Base-by-base conservation (phyloP, 1,139 yeast genomes). In the Lodderomyces orthopsilosis region DNA sequence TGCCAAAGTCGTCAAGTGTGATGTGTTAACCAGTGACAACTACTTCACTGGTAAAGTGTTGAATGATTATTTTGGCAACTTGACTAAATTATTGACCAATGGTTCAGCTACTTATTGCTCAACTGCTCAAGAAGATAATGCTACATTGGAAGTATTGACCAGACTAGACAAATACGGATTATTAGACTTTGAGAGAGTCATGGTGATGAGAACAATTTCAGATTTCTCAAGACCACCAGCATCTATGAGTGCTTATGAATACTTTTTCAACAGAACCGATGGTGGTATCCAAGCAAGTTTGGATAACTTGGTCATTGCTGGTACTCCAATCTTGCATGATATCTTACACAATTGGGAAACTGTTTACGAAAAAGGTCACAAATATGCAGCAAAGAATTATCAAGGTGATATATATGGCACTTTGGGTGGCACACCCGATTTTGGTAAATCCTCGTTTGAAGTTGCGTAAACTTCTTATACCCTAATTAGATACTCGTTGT, bases 101-200 rank as follows among this genome's bases (percentile, higher is more conserved):
- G 81, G 81, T 39, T 70, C 83, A 38, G 84, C 80, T 19, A 65
- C 63, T 24, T 82, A 80, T 66, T 79, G 85, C 60, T 59, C 82
- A 27, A 77, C 85, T 39, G 85, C 84, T 43, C 85, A 81, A 61
- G 88, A 82, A 61, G 87, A 82, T 58, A 79, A 81, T 56, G 87
- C 87, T 27, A 70, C 83, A 10, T 72, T 81, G 54, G 85, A 81
- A 58, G 79, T 81, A 3, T 62, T 81, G 47, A 57, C 77, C 35
- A 75, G 88, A 64, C 70, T 77, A 56, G 77, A 78, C 50, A 66
- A 65, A 49, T 66, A 66, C 52, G 85, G 83, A 15, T 66, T 80
- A 49, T 78, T 77, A 41, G 83, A 79, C 57, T 81, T 63, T 58
- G 66, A 72, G 48, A 73, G 86, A 62, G 67, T 82, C 46, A 78